phyloP scores from a whole-genome alignment of 331 rosid species.

The Cydonia oblonga region DNA sequence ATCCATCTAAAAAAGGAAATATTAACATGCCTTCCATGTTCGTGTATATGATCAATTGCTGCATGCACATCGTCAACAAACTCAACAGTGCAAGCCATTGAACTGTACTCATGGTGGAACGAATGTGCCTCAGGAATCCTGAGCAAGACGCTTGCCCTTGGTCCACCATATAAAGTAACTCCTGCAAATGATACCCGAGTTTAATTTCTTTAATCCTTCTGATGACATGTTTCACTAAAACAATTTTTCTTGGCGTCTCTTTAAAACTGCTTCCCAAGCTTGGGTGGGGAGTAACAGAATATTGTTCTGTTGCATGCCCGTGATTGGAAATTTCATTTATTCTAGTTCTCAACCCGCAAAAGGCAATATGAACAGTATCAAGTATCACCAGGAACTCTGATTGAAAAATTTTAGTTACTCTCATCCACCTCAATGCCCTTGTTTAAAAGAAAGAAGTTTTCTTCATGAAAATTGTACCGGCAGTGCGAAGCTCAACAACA shows the following conservation, averaged over 20 bases:
- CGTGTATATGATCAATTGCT: constrained; percentile 66
- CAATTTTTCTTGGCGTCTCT: neutral
- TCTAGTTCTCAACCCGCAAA: neutral
- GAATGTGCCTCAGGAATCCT: constrained; percentile 50
- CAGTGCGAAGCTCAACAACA: constrained; percentile 45
- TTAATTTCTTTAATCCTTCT: constrained; percentile 11
- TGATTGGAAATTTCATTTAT: neutral
- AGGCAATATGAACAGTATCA: neutral
- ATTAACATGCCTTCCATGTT: constrained; percentile 59
- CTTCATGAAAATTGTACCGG: constrained; percentile 39
- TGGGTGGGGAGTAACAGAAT: neutral
- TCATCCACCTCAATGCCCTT: neutral
- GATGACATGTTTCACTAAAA: neutral
- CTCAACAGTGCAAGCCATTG: constrained; percentile 79
- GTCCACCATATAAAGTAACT: constrained; percentile 70
- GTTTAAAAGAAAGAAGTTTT: neutral
- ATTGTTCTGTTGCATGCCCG: neutral
- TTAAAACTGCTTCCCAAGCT: neutral
- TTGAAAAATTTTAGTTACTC: neutral
- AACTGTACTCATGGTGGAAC: constrained; percentile 74
- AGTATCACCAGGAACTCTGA: neutral
- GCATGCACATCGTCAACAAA: constrained; percentile 63
- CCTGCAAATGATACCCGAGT: constrained; percentile 36
- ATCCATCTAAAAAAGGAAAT: constrained; percentile 8
- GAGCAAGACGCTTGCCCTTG: constrained; percentile 49